Percentiles rank a stretch among this genome's conserved stretches.
phyloP scores from a whole-genome alignment of 192 early-diverging fungal species.

The Podila epigama region DNA sequence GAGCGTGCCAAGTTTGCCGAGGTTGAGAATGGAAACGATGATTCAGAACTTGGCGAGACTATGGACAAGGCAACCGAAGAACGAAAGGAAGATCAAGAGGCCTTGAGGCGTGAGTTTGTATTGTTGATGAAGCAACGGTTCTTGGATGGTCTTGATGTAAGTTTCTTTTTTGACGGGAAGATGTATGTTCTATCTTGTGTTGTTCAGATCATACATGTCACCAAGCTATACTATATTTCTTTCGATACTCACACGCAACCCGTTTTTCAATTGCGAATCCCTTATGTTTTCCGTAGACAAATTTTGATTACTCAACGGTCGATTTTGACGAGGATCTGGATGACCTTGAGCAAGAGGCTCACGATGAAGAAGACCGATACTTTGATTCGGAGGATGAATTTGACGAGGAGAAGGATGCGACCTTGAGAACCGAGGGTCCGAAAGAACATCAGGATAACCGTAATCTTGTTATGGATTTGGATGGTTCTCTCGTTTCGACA shows the following conservation, averaged over 20 bases:
- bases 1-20: constrained; percentile 23
- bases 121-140: constrained; percentile 49
- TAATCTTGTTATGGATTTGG: no score
- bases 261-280: background rate
- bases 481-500: no score
- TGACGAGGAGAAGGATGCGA: background rate
- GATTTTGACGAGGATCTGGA: constrained; percentile 46
- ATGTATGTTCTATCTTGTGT: background rate
- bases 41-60: constrained; percentile 15
- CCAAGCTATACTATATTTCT: background rate
- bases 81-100: constrained; percentile 38
- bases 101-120: constrained; percentile 28
- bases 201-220: no score
- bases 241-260: background rate
- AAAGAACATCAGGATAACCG: no score
- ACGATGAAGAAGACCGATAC: constrained; percentile 36
- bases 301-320: constrained; percentile 39
- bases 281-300: background rate
- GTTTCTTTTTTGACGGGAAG: background rate
- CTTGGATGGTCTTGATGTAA: constrained; percentile 35
- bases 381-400: constrained; percentile 38
- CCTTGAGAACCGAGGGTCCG: no score
- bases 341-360: constrained; percentile 38
- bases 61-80: constrained; percentile 10
- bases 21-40: constrained; percentile 15